phyloP scores from a whole-genome alignment of 2,329 filamentous ascomycete genomes.

The Pyrenophora tritici-repentis region DNA sequence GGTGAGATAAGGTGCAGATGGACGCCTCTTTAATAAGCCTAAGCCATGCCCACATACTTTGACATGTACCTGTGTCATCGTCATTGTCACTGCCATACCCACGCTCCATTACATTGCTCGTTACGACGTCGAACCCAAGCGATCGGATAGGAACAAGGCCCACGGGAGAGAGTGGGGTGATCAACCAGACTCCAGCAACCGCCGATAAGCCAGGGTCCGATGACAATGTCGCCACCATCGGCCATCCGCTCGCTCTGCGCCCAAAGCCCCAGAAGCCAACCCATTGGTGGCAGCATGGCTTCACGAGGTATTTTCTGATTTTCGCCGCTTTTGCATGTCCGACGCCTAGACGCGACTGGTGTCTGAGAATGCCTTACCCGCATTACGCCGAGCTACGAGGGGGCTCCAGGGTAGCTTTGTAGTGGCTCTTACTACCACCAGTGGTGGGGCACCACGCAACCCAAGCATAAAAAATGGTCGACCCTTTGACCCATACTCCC shows the following conservation, averaged over 20 bases:
- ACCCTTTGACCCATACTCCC: conserved; percentile 18
- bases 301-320: conserved; percentile 34
- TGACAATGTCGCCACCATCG: conserved; percentile 44
- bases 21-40: conserved; percentile 7
- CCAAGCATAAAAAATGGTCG: conserved; percentile 32
- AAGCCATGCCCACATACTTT: conserved; percentile 11
- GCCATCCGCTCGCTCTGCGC: conserved; percentile 26
- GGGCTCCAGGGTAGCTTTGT: conserved; percentile 6
- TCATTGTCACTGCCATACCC: conserved; percentile 2
- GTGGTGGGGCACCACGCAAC: conserved; percentile 38
- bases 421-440: conserved; percentile 3
- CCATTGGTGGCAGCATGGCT: conserved; percentile 19
- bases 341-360: not conserved
- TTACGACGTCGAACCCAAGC: conserved; percentile 11
- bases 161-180: conserved; percentile 29
- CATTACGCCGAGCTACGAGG: conserved; percentile 20
- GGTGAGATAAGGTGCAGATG: conserved; percentile 14
- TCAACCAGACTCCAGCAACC: conserved; percentile 17
- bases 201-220: conserved; percentile 34
- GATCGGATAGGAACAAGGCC: conserved; percentile 13
- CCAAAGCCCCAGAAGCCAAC: conserved; percentile 17
- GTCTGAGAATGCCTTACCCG: conserved; percentile 1
- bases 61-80: not conserved
- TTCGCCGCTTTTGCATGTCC: conserved; percentile 12
- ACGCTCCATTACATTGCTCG: conserved; percentile 12